Percentiles rank a stretch among this genome's conserved stretches.
phyloP scores from a whole-genome alignment of 169 alveolate genomes.

The Eimeria falciformis region DNA sequence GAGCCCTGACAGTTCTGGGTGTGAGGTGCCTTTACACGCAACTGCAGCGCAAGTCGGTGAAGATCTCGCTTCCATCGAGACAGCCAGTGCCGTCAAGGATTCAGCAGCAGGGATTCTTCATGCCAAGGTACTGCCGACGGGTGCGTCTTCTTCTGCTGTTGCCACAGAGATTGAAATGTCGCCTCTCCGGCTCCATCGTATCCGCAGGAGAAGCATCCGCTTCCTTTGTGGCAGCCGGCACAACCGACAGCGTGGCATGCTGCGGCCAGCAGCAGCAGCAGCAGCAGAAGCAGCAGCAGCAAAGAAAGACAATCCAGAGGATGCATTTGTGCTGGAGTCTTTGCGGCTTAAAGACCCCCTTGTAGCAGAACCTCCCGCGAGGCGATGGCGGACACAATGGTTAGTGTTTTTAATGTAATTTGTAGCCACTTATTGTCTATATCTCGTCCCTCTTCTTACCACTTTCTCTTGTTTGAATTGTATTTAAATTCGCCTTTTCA shows the following conservation, averaged over 20 bases:
- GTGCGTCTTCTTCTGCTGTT: background rate
- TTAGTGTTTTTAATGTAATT: background rate
- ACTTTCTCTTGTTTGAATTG: background rate
- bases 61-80: no score
- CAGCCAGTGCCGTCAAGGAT: no score
- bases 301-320: slow-evolving; percentile 15
- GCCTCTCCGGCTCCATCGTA: slow-evolving; percentile 17
- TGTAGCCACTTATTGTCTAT: background rate
- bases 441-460: background rate
- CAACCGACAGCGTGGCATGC: slow-evolving; percentile 44
- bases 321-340: background rate
- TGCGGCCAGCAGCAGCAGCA: slow-evolving; percentile 38
- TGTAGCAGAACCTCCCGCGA: background rate
- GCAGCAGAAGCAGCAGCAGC: background rate
- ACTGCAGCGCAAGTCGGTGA: no score
- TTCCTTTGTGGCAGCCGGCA: slow-evolving; percentile 59
- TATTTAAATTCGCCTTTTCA: background rate
- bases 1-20: no score
- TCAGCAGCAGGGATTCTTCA: background rate
- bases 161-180: background rate
- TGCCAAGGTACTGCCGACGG: background rate
- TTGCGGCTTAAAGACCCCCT: slow-evolving; percentile 46
- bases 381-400: slow-evolving; percentile 65
- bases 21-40: no score
- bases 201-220: slow-evolving; percentile 42